A percentile compares a stretch with the other conserved stretches of the same genome.
Conservation (phyloP, 768 basidiomycete species). For the Rhizopogon vinicolor region DNA sequence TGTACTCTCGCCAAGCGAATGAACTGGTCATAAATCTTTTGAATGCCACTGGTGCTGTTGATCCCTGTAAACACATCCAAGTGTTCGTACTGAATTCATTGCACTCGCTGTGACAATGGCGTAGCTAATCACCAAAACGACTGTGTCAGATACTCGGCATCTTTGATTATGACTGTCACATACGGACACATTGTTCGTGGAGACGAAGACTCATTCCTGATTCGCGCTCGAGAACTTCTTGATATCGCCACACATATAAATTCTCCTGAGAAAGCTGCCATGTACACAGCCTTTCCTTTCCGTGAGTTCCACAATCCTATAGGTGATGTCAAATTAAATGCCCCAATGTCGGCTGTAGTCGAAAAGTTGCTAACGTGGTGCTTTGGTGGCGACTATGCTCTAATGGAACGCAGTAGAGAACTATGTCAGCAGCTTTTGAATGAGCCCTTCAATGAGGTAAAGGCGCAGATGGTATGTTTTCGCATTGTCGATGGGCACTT, state of each 20-base stretch:
- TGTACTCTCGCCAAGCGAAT: not conserved
- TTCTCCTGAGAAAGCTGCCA: not conserved
- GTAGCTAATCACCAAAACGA: too few relatives aligned
- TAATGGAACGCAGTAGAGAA: too few relatives aligned
- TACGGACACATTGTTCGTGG: not conserved
- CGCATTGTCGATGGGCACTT: too few relatives aligned
- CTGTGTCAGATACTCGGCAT: not conserved
- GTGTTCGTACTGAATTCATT: not conserved
- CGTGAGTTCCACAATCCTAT: not conserved
- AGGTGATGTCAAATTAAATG: too few relatives aligned
- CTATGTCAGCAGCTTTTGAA: too few relatives aligned
- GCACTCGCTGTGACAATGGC: not conserved
- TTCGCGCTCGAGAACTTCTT: not conserved
- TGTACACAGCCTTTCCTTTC: not conserved
- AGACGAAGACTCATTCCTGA: not conserved
- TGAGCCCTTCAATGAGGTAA: too few relatives aligned
- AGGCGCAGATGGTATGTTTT: too few relatives aligned
- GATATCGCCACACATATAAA: not conserved
- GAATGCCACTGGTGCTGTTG: not conserved
- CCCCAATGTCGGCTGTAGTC: too few relatives aligned
- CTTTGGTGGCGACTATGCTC: too few relatives aligned
- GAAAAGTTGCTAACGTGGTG: too few relatives aligned
- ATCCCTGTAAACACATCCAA: slow-evolving; percentile 10
- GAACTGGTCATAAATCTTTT: slow-evolving; percentile 1
- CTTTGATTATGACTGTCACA: not conserved